Evolutionary conservation across 2,329 filamentous ascomycete genomes (phyloP), one percentile per base, ranked within the genome.

Genomic region (Botryotinia narcissicola): DNA sequence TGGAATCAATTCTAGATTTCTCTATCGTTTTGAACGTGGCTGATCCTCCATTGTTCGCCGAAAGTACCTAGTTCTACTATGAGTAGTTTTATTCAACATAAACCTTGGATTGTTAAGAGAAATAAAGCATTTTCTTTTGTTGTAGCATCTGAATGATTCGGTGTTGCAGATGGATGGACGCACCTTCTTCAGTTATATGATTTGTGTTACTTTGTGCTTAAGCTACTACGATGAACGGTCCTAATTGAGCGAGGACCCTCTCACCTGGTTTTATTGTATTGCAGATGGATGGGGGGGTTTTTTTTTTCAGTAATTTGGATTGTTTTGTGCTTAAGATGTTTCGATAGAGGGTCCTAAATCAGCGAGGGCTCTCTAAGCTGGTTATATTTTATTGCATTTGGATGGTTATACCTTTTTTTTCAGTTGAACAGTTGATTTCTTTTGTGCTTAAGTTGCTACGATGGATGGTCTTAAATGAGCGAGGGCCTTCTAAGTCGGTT

Each of bases 131-230:
- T 51, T n/a, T 51, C 10, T 51, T 12, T 51, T 22, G 48, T 10
- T 14, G 25, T 25, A 51, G 48, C 48, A 51, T 51, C 25, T 51
- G 22, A n/a, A 51, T 51, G 48, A 25, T 6, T 51, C 14, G 4
- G 48, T 22, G 6, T n/a, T 51, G 48, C 48, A 51, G 48, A 51
- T 51, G 48, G 48, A 51, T 51, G 25, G 25, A 14, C 3, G 14
- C n/a, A 6, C 2, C 5, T n/a, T n/a, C 25, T 51, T 51, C 4
- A 14, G 46, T 12, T 51, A 9, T n/a, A n/a, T 4, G 0, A 14
- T 51, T 51, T 14, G 46, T 1, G 7, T 51, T 51, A 18, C 7
- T 18, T 25, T 51, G 48, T 51, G 1, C 4, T 51, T n/a, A 5
- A 6, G 25, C 22, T 4, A 10, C 22, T 51, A 51, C 10, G 2